Evolutionary conservation across 2,329 filamentous ascomycete genomes (phyloP), one percentile per base, ranked within the genome.

Genomic region (Alternaria solani): DNA sequence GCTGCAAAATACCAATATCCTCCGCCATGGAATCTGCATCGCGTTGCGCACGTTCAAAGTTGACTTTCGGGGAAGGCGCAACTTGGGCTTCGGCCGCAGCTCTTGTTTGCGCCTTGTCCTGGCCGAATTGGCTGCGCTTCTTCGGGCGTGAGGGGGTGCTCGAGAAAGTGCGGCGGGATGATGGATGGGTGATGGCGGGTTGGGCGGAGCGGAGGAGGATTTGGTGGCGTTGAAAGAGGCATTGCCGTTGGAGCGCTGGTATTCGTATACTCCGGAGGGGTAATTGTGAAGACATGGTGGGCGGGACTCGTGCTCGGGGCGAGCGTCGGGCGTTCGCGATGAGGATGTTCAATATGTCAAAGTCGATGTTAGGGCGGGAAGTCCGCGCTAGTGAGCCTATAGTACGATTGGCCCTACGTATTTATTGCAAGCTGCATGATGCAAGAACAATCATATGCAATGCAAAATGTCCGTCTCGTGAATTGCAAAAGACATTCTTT

Each of bases 171-270:
- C 70, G 73, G 30, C 14, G 46, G 18, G 30, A 49, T 5, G 30
- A 38, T 49, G 46, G 46, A 14, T 49, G 46, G 46, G 46, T 49
- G n/a, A 59, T 39, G 9, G 63, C 38, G 30, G 64, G 47, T 47
- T 51, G 43, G 39, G 47, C 23, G 41, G 53, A 30, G 49, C 48
- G 48, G 57, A 51, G 32, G 54, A 51, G 53, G 18, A 39, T 51
- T 51, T 57, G 59, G 36, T 46, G 65, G 18, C 62, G 67, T 9
- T 65, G 64, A 62, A 70, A 67, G 54, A 73, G 64, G 44, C 72
- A 75, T 70, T 74, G 73, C 42, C 65, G 72, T 39, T 68, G 65
- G 18, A 75, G 59, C 23, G 62, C 63, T 16, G 63, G 59, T 61
- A 63, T 67, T 58, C 68, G 70, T 26, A 63, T 51, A 54, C 66